Base-by-base conservation (phyloP, 2,329 filamentous ascomycete species). In the Diaporthe citrichinensis region DNA sequence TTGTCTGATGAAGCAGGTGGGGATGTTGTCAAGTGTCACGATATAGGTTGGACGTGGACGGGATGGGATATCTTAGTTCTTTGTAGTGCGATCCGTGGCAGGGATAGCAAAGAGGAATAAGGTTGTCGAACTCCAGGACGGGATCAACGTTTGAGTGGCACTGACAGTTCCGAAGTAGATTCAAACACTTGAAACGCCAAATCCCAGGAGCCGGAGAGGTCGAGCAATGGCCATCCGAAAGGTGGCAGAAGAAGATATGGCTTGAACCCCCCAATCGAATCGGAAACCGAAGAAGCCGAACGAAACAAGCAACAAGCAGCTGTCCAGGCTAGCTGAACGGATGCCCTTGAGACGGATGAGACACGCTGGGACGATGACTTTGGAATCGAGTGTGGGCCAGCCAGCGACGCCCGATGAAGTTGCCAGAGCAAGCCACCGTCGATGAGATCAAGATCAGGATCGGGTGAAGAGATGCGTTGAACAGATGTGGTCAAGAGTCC, bases 101-200 rank as follows among this genome's bases (percentile, higher is more conserved):
- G 62, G 71, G 62, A 75, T 74, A 53, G n/a, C n/a, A 65, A 61
- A 46, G 55, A 62, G 41, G 28, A 76, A 79, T 80, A 77, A 77
- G 80, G 81, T 80, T 78, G 81, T 79, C 79, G 80, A 79, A 80
- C 76, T 79, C 81, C 80, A 81, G 78, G 77, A 79, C 79, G 80
- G 81, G 83, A 85, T 84, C 83, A 82, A 83, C 82, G 81, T 83
- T 84, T 83, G 81, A 83, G 79, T 83, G 80, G 83, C 81, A 83
- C 81, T 82, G 82, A 83, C 81, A 79, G 78, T 80, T 80, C 79
- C 78, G 79, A 81, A 78, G 79, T 79, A 78, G 80, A 82, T 84
- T 83, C 82, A 85, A 84, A 84, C 83, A 80, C 80, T 81, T 83
- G 82, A 85, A 85, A 85, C 84, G 81, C 81, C 79, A 78, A 77